These are phyloP conservation scores for Ploettnerulaceae sp. DNA, from an alignment of 2,329 filamentous ascomycete genomes.

Conservation along the genomic window DNA sequence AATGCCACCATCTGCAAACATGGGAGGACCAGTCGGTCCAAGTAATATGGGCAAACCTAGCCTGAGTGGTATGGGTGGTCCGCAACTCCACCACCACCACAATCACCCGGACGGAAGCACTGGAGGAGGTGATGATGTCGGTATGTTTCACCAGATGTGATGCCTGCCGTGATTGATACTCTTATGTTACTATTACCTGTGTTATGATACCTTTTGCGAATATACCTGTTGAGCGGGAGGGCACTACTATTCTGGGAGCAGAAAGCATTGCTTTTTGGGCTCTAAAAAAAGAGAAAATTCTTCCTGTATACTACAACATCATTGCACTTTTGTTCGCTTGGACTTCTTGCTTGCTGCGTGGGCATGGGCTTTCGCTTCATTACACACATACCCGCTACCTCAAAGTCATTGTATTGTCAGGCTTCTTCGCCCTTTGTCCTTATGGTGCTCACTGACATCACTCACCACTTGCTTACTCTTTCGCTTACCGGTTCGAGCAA, in stretches of 20 bases:
- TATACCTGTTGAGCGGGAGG: constrained; percentile 26
- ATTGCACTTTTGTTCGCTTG: constrained; percentile 32
- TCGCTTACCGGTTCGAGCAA: constrained; percentile 29
- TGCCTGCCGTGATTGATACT: constrained; percentile 41
- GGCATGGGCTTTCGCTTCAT: constrained; percentile 15
- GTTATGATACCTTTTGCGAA: constrained; percentile 27
- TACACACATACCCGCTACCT: constrained; percentile 26
- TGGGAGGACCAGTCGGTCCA: constrained; percentile 52
- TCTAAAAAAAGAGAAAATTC: constrained; percentile 20
- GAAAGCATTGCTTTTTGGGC: constrained; percentile 20
- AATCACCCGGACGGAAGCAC: constrained; percentile 62
- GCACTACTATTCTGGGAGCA: constrained; percentile 17
- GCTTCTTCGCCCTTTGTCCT: constrained; percentile 13
- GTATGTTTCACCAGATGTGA: constrained; percentile 90
- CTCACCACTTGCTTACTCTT: constrained; percentile 9
- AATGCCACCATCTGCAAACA: constrained; percentile 57
- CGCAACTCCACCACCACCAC: constrained; percentile 67
- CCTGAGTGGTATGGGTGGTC: constrained; percentile 60
- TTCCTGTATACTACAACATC: constrained; percentile 37
- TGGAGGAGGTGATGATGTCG: constrained; percentile 74
- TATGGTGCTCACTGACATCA: constrained; percentile 13
- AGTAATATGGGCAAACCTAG: constrained; percentile 60
- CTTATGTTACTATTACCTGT: constrained; percentile 32
- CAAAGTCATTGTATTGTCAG: constrained; percentile 29
- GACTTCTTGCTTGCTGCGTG: constrained; percentile 17